A percentile compares a stretch with the other conserved stretches of the same genome.
Evolutionary conservation across 257 asterid species (phyloP).

Genomic region (Solanum pennellii): DNA sequence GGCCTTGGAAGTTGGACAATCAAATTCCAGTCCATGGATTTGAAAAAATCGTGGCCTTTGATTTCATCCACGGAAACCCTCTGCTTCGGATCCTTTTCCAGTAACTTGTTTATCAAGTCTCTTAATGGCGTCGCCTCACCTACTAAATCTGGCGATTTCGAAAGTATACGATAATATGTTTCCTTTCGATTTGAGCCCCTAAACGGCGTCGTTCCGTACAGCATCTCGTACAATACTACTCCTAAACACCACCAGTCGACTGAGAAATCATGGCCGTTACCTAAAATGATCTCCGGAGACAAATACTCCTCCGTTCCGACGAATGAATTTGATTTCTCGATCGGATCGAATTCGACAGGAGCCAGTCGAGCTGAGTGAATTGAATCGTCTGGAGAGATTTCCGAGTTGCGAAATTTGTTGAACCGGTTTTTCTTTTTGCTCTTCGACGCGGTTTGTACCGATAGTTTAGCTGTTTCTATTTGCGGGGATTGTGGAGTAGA

Average conservation of each 20-base stretch:
- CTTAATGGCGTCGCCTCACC: constrained; percentile 80
- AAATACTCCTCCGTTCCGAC: constrained; percentile 96
- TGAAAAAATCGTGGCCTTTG: constrained; percentile 54
- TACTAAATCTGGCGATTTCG: constrained; percentile 41
- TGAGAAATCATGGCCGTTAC: constrained; percentile 85
- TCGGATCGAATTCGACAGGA: constrained; percentile 23
- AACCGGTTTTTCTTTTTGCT: constrained; percentile 15
- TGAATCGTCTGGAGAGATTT: constrained; percentile 34
- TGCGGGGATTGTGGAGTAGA: constrained; percentile 32
- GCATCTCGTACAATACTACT: constrained; percentile 76
- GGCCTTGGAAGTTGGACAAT: constrained; percentile 64
- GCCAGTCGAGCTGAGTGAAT: constrained; percentile 21
- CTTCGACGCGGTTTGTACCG: background rate
- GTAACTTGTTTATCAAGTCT: constrained; percentile 61
- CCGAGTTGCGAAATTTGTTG: constrained; percentile 28
- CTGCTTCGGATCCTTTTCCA: constrained; percentile 63
- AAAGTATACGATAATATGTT: constrained; percentile 46
- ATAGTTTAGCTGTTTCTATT: background rate
- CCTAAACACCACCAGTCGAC: constrained; percentile 99
- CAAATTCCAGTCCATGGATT: constrained; percentile 56
- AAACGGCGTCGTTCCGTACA: constrained; percentile 86
- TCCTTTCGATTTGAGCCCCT: constrained; percentile 63
- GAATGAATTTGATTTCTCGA: constrained; percentile 74
- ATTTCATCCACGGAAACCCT: constrained; percentile 43
- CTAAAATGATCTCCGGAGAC: constrained; percentile 77